These are phyloP conservation scores for Talaromyces trachyspermus DNA, from an alignment of 495 filamentous ascomycete genomes.

Conservation along the genomic window DNA sequence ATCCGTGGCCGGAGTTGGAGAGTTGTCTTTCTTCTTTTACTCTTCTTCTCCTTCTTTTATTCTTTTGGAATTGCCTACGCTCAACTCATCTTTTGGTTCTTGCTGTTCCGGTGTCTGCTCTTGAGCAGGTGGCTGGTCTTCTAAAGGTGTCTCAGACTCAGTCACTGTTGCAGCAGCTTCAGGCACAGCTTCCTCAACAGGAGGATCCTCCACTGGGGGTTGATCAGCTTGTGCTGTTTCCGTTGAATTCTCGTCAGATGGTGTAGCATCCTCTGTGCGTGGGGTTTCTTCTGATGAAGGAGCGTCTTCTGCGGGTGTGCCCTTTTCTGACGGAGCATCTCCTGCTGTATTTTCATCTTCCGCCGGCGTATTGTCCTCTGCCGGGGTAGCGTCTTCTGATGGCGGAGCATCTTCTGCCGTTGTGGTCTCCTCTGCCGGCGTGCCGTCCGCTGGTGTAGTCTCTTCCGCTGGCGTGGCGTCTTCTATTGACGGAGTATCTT, in stretches of 20 bases:
- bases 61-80: background rate
- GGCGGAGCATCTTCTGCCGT: background rate
- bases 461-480: constrained; percentile 2
- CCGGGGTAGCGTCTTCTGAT: background rate
- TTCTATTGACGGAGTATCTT: background rate
- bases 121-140: background rate
- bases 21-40: constrained; percentile 1
- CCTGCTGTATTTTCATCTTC: too few species aligned
- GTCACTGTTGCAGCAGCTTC: background rate
- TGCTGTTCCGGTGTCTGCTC: too few species aligned
- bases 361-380: too few species aligned
- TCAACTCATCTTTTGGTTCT: background rate
- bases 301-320: background rate
- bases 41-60: constrained; percentile 4
- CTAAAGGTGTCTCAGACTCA: background rate
- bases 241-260: background rate
- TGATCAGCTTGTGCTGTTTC: constrained; percentile 1
- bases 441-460: background rate
- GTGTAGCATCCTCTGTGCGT: background rate
- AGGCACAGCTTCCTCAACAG: background rate
- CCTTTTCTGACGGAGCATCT: background rate
- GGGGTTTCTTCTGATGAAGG: background rate
- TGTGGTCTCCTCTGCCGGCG: background rate
- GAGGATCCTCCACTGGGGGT: constrained; percentile 7
- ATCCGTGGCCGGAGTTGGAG: background rate